These are phyloP conservation scores for Plasmodium gonderi DNA, from an alignment of 169 alveolate species.

Conservation along the genomic window DNA sequence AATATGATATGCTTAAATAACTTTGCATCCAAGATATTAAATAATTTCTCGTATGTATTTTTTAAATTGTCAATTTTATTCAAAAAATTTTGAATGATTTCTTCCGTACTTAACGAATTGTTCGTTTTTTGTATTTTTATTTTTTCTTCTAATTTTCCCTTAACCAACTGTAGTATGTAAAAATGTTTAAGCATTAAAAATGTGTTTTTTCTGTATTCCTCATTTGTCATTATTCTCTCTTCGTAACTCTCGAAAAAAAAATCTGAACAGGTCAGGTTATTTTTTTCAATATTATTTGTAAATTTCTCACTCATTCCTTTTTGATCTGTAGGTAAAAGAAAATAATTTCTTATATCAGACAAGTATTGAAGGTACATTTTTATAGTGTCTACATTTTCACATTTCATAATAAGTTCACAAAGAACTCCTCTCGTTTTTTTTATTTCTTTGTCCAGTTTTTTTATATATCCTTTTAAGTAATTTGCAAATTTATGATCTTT, in stretches of 20 bases:
- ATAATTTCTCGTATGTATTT: conserved; percentile 24
- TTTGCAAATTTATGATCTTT: neutral
- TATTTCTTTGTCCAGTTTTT: conserved; percentile 25
- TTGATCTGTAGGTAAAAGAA: neutral
- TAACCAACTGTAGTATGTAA: conserved; percentile 13
- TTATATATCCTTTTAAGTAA: conserved; percentile 28
- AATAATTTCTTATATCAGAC: conserved; percentile 31
- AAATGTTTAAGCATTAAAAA: conserved; percentile 60
- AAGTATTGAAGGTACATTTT: conserved; percentile 22
- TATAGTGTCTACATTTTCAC: conserved; percentile 11
- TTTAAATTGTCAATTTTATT: conserved; percentile 30
- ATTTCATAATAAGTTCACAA: conserved; percentile 22
- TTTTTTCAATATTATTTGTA: neutral
- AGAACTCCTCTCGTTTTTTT: conserved; percentile 16
- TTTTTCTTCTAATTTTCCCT: neutral
- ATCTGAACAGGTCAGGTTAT: neutral
- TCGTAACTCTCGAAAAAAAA: neutral
- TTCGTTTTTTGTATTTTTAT: neutral
- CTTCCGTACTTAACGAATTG: neutral
- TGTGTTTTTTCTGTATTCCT: conserved; percentile 17
- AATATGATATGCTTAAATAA: conserved; percentile 55
- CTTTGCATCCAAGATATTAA: conserved; percentile 22
- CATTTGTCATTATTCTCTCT: neutral
- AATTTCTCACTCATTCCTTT: neutral
- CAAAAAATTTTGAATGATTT: conserved; percentile 14